Conservation (phyloP, 768 basidiomycete species). For the Tulasnella sp. region DNA sequence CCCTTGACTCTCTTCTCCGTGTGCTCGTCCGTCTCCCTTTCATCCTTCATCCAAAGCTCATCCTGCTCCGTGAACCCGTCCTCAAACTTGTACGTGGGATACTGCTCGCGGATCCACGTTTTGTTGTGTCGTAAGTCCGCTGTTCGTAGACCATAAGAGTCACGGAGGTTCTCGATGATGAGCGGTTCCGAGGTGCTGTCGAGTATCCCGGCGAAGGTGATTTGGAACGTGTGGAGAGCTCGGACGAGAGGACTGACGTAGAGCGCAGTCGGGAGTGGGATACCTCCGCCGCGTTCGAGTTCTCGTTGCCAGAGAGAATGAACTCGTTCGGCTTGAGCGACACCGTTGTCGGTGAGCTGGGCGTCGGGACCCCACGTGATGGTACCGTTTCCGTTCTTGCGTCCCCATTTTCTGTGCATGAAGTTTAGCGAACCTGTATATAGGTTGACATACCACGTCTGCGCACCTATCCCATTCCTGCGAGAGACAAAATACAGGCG, state of each 20-base stretch:
- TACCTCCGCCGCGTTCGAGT: slow-evolving; percentile 18
- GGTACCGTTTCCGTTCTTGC: slow-evolving; percentile 45
- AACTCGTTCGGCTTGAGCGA: slow-evolving; percentile 40
- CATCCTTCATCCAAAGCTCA: slow-evolving; percentile 42
- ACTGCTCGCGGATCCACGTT: slow-evolving; percentile 37
- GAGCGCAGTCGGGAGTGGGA: slow-evolving; percentile 43
- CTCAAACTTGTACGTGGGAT: slow-evolving; percentile 46
- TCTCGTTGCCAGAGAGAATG: slow-evolving; percentile 40
- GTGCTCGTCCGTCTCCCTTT: slow-evolving; percentile 41
- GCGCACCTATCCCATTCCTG: slow-evolving; percentile 50
- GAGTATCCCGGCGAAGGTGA: slow-evolving; percentile 36
- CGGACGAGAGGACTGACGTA: slow-evolving; percentile 56
- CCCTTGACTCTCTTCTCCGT: slow-evolving; percentile 36
- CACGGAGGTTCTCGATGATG: slow-evolving; percentile 55
- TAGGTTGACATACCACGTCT: background rate
- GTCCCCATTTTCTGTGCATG: slow-evolving; percentile 12
- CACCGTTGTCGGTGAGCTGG: slow-evolving; percentile 44
- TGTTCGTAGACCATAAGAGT: slow-evolving; percentile 55
- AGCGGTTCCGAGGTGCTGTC: slow-evolving; percentile 21
- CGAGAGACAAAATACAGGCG: background rate
- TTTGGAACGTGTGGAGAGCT: slow-evolving; percentile 43
- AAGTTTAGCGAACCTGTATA: background rate
- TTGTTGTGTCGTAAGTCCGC: slow-evolving; percentile 50
- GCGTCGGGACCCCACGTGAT: slow-evolving; percentile 49
- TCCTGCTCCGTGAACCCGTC: slow-evolving; percentile 51